Evolutionary conservation across 768 basidiomycete genomes (phyloP), one percentile per base, ranked within the genome.

Genomic region (Strobilomyces dryophilus): DNA sequence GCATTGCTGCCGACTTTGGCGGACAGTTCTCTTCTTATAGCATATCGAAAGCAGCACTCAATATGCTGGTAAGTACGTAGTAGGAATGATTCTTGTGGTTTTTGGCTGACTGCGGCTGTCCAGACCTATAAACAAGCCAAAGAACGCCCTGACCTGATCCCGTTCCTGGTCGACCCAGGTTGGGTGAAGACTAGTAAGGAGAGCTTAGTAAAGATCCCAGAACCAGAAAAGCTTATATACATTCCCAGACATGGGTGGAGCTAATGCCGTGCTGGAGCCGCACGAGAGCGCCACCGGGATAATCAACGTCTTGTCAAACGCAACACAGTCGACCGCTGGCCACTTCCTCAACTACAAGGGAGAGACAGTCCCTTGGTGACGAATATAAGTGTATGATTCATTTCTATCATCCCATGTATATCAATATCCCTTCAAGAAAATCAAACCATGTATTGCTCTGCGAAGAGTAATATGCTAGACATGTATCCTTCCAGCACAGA

Each of bases 161-260:
- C 42, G 17, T 43, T 43, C 17, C 26, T 43, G 11, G 26, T 43
- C 11, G 42, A 43, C 27, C 42, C 42, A 17, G 42, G 73, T 18
- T 74, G 74, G 73, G 71, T 73, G 9, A 72, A 74, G 60, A 73
- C 71, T 27, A 66, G 73, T 71, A 35, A 54, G 59, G 15, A 55
- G 15, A 36, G 4, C 9, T 35, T 26, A 47, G 18, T 1, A 27
- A 11, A 26, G 5, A 18, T 36, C 8, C n/a, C 1, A 11, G 6
- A 5, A 15, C 39, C 29, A 11, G 6, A 5, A 15, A 45, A 12
- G 24, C 45, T 54, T 24, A 53, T 27, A 5, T 48, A 6, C 24
- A 6, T 41, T 21, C 8, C 20, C 47, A 71, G 74, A 69, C 27
- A 70, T 74, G 73, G 72, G 71, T 14, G 72, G 71, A 1, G 54